Percentiles rank a stretch among this genome's conserved stretches.
Conservation (phyloP, 164 flowering plant species). For the Berberis vulgaris region DNA sequence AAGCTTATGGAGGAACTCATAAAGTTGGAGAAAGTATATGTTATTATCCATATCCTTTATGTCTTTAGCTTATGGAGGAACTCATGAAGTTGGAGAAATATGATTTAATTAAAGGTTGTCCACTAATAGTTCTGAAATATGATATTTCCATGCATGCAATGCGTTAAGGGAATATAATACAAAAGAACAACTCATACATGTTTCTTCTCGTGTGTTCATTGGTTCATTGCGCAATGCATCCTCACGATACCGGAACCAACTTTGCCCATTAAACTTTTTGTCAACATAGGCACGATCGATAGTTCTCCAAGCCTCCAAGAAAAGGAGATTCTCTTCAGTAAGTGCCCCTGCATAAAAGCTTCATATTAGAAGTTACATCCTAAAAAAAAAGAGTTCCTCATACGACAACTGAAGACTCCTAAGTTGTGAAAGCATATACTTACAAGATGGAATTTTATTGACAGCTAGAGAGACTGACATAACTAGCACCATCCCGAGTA, state of each 20-base stretch:
- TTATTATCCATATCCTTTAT: no score
- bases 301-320: slow-evolving; percentile 96
- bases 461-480: slow-evolving; percentile 44
- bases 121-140: slow-evolving; percentile 7
- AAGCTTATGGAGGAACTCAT: no score
- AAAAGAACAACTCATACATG: slow-evolving; percentile 42
- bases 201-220: slow-evolving; percentile 87
- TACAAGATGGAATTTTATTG: slow-evolving; percentile 52
- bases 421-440: slow-evolving; percentile 20
- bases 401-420: background rate
- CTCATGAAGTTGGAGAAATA: no score
- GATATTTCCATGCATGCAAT: background rate
- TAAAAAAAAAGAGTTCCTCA: background rate
- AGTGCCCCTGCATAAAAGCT: slow-evolving; percentile 54
- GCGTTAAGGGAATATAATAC: background rate
- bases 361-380: background rate
- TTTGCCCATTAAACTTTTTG: slow-evolving; percentile 88
- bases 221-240: slow-evolving; percentile 86
- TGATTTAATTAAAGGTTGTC: no score
- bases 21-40: no score
- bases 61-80: no score
- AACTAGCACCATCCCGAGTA: slow-evolving; percentile 42
- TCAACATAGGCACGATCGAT: slow-evolving; percentile 92
- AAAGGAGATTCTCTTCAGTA: slow-evolving; percentile 84
- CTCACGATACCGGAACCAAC: slow-evolving; percentile 96